Conservation (phyloP, 176 grass and related monocot genomes). For the Tuctoria greenei region DNA sequence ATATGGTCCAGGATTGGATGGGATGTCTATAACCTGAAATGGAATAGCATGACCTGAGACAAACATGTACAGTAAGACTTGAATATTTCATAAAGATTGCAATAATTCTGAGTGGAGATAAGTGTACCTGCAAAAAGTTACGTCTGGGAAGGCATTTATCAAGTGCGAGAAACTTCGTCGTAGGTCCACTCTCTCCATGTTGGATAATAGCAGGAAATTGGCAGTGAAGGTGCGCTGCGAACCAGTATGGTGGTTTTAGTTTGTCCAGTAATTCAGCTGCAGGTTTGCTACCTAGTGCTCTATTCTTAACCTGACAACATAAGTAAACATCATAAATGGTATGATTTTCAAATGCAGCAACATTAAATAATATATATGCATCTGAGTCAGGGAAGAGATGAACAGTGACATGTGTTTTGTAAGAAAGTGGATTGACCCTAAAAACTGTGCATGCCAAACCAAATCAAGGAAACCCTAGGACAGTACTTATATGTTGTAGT, state of each 20-base stretch:
- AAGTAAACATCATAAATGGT: constrained; percentile 8
- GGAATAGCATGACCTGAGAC: constrained; percentile 26
- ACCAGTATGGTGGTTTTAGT: constrained; percentile 79
- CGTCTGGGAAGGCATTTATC: constrained; percentile 80
- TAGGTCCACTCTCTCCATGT: constrained; percentile 60
- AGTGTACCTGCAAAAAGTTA: constrained; percentile 69
- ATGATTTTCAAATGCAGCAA: constrained; percentile 4
- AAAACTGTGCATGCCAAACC: constrained; percentile 7
- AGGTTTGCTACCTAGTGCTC: constrained; percentile 67
- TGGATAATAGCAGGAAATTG: constrained; percentile 77
- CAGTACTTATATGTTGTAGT: not conserved
- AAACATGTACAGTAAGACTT: constrained; percentile 9
- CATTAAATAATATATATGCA: constrained; percentile 7
- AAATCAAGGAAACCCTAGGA: not conserved
- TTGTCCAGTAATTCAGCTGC: constrained; percentile 78
- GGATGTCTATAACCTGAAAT: constrained; percentile 84
- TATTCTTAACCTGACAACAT: constrained; percentile 56
- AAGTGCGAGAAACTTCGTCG: constrained; percentile 84
- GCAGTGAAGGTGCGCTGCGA: constrained; percentile 79
- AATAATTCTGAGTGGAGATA: not conserved
- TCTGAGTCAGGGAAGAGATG: constrained; percentile 1
- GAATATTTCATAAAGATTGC: constrained; percentile 22
- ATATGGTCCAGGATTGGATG: constrained; percentile 73
- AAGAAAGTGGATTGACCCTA: constrained; percentile 3
- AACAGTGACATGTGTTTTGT: not conserved